phyloP scores from a whole-genome alignment of 1,139 yeast genomes.

The Taphrina confusa region DNA sequence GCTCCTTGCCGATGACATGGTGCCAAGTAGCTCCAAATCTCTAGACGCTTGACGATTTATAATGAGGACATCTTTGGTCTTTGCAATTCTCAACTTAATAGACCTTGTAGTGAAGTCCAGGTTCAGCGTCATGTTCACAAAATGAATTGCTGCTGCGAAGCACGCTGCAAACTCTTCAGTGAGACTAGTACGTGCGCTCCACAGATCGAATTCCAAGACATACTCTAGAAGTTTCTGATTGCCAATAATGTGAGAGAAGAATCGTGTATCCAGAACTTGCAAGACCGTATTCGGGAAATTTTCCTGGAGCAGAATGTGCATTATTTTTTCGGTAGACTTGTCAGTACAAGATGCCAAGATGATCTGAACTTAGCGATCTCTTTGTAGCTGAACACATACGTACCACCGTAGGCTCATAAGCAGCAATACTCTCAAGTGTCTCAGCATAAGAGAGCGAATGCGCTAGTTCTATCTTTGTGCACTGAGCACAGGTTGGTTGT shows the following conservation, averaged over 20 bases:
- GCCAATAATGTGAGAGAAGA: too few species aligned
- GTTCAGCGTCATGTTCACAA: neutral
- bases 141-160: neutral
- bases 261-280: neutral
- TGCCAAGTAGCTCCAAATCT: neutral
- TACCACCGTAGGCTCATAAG: conserved; percentile 47
- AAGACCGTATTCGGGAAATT: conserved; percentile 43
- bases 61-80: neutral
- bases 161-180: neutral
- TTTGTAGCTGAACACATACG: neutral
- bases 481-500: neutral
- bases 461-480: conserved; percentile 47
- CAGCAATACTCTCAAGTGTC: conserved; percentile 51
- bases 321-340: conserved; percentile 40
- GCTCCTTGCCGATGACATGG: neutral
- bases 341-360: conserved; percentile 46
- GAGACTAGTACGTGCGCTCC: too few species aligned
- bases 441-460: conserved; percentile 45
- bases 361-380: neutral
- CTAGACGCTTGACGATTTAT: neutral
- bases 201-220: too few species aligned
- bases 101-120: conserved; percentile 46
- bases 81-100: conserved; percentile 39
- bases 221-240: too few species aligned
- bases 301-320: conserved; percentile 42